Evolutionary conservation across 106 monocot species (phyloP).

Genomic region (Dendrobium officinale): DNA sequence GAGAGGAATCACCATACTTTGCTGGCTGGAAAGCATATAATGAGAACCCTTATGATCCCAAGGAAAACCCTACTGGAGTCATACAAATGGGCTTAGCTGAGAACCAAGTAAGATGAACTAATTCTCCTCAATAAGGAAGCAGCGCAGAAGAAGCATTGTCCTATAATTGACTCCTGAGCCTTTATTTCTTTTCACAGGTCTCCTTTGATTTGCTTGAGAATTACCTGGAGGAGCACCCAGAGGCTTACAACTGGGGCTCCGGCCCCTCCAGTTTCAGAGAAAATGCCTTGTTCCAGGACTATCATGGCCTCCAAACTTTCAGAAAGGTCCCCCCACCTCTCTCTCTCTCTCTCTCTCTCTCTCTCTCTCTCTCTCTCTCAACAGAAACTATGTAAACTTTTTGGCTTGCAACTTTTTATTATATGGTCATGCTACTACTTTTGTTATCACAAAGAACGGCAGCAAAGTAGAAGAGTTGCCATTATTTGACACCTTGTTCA

Average conservation of each 20-base stretch:
- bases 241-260: slow-evolving; percentile 23
- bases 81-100: slow-evolving; percentile 77
- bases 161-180: background rate
- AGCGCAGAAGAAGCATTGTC: background rate
- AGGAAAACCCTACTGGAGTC: slow-evolving; percentile 46
- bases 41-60: slow-evolving; percentile 41
- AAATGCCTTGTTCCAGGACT: slow-evolving; percentile 73
- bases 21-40: slow-evolving; percentile 65
- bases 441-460: background rate
- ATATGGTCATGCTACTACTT: background rate
- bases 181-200: background rate
- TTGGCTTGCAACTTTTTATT: background rate
- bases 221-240: slow-evolving; percentile 40
- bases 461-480: background rate
- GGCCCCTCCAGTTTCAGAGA: slow-evolving; percentile 43
- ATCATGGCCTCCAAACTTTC: slow-evolving; percentile 51
- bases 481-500: too few relatives aligned
- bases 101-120: slow-evolving; percentile 35
- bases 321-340: background rate
- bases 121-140: background rate
- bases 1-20: slow-evolving; percentile 66
- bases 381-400: background rate
- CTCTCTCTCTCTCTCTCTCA: slow-evolving; percentile 2
- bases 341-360: background rate
- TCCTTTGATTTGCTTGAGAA: slow-evolving; percentile 55